phyloP scores from a whole-genome alignment of 2,329 filamentous ascomycete genomes.

The Colletotrichum ledebouriae region DNA sequence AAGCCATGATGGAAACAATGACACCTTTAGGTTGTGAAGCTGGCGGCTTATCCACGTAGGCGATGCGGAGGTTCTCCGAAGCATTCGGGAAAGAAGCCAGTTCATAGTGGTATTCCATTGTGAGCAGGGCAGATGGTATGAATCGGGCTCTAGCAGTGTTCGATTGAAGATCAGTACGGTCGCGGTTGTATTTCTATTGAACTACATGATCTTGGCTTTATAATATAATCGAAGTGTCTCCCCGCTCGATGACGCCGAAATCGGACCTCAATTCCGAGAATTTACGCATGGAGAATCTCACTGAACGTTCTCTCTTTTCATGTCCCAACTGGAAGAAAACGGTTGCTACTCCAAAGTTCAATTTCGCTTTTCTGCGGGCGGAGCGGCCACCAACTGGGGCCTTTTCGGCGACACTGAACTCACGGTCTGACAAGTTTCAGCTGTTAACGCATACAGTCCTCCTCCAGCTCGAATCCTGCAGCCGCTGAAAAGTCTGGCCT shows the following conservation, averaged over 20 bases:
- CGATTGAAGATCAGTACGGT: too few species aligned
- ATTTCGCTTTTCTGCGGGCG: not conserved
- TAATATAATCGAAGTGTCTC: too few species aligned
- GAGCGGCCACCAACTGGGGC: not conserved
- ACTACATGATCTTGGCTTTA: too few species aligned
- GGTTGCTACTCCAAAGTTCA: not conserved
- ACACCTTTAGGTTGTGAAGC: slow-evolving; percentile 44
- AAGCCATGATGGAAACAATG: slow-evolving; percentile 63
- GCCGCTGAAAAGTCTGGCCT: too few species aligned
- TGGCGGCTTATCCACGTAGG: slow-evolving; percentile 2
- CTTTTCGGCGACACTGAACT: too few species aligned
- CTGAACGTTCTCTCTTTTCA: too few species aligned
- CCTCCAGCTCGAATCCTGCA: too few species aligned
- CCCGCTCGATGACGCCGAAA: too few species aligned
- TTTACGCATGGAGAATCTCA: too few species aligned
- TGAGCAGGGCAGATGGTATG: not conserved
- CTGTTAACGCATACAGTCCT: not conserved
- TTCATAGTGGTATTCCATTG: not conserved
- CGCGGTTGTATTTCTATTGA: too few species aligned
- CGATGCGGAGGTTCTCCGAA: not conserved
- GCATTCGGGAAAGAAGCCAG: not conserved
- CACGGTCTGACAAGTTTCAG: not conserved
- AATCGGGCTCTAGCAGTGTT: too few species aligned
- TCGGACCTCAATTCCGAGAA: not conserved
- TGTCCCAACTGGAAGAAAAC: too few species aligned